Conservation (phyloP, 164 flowering plant species). For the Vitis rotundifolia region DNA sequence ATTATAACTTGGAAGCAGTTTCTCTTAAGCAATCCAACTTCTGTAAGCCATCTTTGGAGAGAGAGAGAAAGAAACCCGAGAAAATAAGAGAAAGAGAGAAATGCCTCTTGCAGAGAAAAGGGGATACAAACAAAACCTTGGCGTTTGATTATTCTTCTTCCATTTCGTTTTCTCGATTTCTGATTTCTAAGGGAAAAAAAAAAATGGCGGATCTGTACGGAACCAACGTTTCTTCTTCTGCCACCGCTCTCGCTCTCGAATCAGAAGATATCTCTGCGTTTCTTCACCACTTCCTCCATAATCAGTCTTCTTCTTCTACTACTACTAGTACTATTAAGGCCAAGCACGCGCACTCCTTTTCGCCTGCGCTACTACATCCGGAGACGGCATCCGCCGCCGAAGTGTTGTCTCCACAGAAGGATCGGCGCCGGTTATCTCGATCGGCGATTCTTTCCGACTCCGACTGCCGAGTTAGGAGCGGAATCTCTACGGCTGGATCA, state of each 20-base stretch:
- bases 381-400: background rate
- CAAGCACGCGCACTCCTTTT: constrained; percentile 19
- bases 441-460: constrained; percentile 3
- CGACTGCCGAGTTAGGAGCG: constrained; percentile 17
- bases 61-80: background rate
- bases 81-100: background rate
- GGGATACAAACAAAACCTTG: constrained; percentile 5
- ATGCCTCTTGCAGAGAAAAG: background rate
- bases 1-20: background rate
- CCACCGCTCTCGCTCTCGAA: constrained; percentile 20
- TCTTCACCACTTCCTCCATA: constrained; percentile 46
- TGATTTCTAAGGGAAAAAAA: background rate
- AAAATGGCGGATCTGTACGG: constrained; percentile 52
- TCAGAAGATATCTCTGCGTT: constrained; percentile 50
- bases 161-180: background rate
- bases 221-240: constrained; percentile 18
- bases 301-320: constrained; percentile 23
- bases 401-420: constrained; percentile 5
- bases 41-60: background rate
- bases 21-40: too few species aligned
- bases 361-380: constrained; percentile 9
- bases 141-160: background rate
- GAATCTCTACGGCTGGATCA: constrained; percentile 18
- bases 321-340: constrained; percentile 17
- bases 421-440: constrained; percentile 20